Evolutionary conservation across 2,329 filamentous ascomycete genomes (phyloP).

Genomic region (Lomentospora prolificans): DNA sequence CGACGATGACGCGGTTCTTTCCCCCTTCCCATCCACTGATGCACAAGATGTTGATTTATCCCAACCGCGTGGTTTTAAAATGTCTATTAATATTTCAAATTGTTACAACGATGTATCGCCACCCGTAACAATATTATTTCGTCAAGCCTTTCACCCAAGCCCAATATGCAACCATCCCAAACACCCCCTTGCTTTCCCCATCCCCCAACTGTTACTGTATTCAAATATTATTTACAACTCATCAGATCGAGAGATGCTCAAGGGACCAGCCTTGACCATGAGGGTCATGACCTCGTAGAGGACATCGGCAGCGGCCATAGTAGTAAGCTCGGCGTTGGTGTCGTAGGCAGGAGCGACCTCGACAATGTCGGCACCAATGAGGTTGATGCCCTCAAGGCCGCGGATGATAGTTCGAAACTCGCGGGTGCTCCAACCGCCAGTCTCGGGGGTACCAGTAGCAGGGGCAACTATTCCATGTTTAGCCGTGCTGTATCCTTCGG

Average conservation of each 20-base stretch:
- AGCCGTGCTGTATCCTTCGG: neutral
- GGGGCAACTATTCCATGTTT: constrained; percentile 39
- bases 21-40: no score
- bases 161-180: no score
- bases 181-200: no score
- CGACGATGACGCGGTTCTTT: no score
- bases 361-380: constrained; percentile 84
- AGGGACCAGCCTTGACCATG: constrained; percentile 70
- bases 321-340: constrained; percentile 61
- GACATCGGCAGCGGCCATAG: constrained; percentile 58
- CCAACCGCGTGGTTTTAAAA: no score
- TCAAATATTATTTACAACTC: constrained; percentile 7
- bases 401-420: constrained; percentile 78
- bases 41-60: no score
- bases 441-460: constrained; percentile 80
- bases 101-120: no score
- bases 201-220: no score
- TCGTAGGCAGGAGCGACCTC: constrained; percentile 82
- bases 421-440: constrained; percentile 82
- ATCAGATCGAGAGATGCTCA: constrained; percentile 35
- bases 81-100: no score
- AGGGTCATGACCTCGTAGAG: constrained; percentile 72
- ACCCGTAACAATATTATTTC: no score
- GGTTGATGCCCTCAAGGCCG: constrained; percentile 71
- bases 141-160: no score